Evolutionary conservation across 495 filamentous ascomycete genomes (phyloP).

Genomic region (Podospora pseudopauciseta): DNA sequence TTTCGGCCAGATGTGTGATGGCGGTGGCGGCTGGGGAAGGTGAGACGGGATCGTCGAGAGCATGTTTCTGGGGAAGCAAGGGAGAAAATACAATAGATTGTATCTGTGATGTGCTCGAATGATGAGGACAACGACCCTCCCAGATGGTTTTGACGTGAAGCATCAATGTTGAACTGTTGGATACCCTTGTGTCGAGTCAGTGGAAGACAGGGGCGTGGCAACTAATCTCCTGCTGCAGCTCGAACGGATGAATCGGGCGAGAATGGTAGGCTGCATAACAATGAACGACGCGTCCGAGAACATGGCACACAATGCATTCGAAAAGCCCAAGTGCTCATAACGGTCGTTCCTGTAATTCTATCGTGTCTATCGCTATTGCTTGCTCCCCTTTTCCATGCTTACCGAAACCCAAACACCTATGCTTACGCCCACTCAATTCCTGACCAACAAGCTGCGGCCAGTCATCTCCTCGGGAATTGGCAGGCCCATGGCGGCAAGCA

Average conservation of each 20-base stretch:
- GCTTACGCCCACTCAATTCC: slow-evolving; percentile 43
- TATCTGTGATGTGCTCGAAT: neutral
- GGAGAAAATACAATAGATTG: neutral
- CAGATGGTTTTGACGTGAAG: neutral
- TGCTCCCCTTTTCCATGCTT: neutral
- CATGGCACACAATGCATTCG: neutral
- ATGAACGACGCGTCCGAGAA: neutral
- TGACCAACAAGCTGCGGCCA: slow-evolving; percentile 76
- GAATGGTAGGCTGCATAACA: neutral
- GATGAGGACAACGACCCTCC: neutral
- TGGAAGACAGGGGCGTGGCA: neutral
- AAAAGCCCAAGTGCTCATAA: neutral
- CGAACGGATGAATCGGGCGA: neutral
- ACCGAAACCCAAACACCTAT: neutral
- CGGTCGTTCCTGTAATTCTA: neutral
- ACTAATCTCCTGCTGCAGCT: neutral
- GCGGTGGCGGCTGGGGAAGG: neutral
- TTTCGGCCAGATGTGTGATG: neutral
- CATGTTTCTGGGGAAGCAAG: neutral
- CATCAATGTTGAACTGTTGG: too few relatives aligned
- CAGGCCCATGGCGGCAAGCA: slow-evolving; percentile 87
- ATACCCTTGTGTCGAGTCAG: neutral
- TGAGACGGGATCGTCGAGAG: neutral
- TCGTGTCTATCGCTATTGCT: slow-evolving; percentile 5
- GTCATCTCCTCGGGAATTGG: slow-evolving; percentile 89